A percentile compares a stretch with the other conserved stretches of the same genome.
Evolutionary conservation across 129 eudicot genomes (phyloP).

Genomic region (Artemisia annua): DNA sequence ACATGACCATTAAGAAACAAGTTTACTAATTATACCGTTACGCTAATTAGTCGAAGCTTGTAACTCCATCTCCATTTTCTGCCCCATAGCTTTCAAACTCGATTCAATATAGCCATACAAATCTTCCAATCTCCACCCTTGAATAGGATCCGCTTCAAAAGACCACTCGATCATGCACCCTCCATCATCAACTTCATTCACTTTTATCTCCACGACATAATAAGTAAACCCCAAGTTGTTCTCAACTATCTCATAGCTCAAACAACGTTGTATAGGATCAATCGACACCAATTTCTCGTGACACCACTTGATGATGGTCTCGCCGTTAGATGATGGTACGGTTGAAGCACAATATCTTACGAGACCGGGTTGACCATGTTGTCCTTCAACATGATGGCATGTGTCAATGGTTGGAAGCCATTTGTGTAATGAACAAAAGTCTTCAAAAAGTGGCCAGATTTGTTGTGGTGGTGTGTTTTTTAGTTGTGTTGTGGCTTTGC

Average conservation of each 20-base stretch:
- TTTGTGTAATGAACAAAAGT: constrained; percentile 63
- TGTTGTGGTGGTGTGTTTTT: constrained; percentile 34
- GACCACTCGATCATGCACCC: constrained; percentile 68
- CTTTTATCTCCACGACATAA: constrained; percentile 39
- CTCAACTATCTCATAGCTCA: constrained; percentile 51
- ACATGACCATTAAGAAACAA: neutral
- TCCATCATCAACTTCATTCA: neutral
- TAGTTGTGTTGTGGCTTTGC: constrained; percentile 42
- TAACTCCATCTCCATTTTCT: constrained; percentile 19
- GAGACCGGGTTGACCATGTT: constrained; percentile 46
- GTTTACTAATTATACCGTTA: neutral
- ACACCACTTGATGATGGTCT: constrained; percentile 39
- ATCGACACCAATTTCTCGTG: constrained; percentile 45
- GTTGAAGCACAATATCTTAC: constrained; percentile 58
- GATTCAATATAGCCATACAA: constrained; percentile 26
- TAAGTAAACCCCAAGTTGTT: constrained; percentile 48
- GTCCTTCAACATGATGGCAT: constrained; percentile 52
- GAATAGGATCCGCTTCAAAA: constrained; percentile 49
- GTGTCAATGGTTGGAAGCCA: constrained; percentile 61
- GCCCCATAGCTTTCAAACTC: constrained; percentile 37
- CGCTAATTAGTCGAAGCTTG: constrained; percentile 8
- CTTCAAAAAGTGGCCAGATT: constrained; percentile 67
- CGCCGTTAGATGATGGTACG: constrained; percentile 4
- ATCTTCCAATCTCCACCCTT: constrained; percentile 45
- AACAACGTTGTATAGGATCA: constrained; percentile 32